Evolutionary conservation across 495 filamentous ascomycete species (phyloP), one percentile per base, ranked within the genome.

Genomic region (Acidomyces sp.): DNA sequence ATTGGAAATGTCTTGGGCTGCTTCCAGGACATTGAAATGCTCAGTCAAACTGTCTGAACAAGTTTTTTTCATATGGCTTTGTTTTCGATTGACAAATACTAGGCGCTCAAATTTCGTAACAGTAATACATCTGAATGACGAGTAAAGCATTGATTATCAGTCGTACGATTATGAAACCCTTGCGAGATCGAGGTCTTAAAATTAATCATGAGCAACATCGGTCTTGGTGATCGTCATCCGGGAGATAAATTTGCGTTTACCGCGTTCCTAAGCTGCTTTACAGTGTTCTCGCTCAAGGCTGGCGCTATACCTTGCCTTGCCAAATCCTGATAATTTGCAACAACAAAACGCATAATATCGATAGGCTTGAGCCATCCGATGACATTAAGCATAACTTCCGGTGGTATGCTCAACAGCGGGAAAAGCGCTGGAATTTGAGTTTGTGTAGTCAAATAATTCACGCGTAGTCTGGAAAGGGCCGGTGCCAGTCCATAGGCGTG

Each of bases 311-410:
- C 41, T 31, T 45, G 45, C 36, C 29, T 22, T 24, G 18, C 36
- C 28, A 55, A 26, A 37, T 46, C 49, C 27, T 52, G 45, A 34
- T 55, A 55, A 26, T 55, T 52, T 29, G 52, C 52, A 25, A 55
- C 37, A 12, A 48, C 52, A 38, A 55, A 55, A 19, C 45, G 23
- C 44, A 55, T 55, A 13, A 42, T 37, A 29, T 55, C 52, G 11
- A 35, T 42, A 7, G 39, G 48, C 13, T 30, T 40, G 26, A 55
- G 28, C 19, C 32, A 7, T 25, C 37, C 20, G 27, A 55, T 29
- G 11, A 55, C 37, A 10, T 52, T 45, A 39, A 55, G 35, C 36
- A 48, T 39, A 10, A 55, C 43, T 35, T 55, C 52, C 22, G 41
- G 37, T 23, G 52, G 52, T 13, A 55, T 11, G 3, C 22, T 4